A percentile compares a stretch with the other conserved stretches of the same genome.
Evolutionary conservation across 208 protist species (phyloP).

Genomic region (Strigomonas galati): DNA sequence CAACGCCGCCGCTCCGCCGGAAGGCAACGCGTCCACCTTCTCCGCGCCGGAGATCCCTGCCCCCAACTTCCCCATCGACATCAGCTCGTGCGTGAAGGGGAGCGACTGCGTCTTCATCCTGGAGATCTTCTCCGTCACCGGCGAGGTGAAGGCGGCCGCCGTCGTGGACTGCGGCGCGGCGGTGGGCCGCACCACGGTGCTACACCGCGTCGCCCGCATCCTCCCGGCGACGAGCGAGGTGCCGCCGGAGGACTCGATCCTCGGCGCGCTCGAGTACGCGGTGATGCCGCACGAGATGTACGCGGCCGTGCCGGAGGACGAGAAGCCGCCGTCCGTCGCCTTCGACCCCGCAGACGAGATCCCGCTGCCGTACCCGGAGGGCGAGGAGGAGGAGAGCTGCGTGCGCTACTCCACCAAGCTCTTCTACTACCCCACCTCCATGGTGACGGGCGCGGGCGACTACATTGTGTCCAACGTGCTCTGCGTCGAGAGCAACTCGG

Average conservation of each 20-base stretch:
- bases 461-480: conserved; percentile 71
- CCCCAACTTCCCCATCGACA: conserved; percentile 56
- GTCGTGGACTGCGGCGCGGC: conserved; percentile 11
- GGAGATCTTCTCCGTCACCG: conserved; percentile 16
- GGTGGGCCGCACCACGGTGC: not conserved
- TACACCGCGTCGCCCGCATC: too few relatives aligned
- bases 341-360: conserved; percentile 50
- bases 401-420: conserved; percentile 44
- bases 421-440: conserved; percentile 50
- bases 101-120: conserved; percentile 9
- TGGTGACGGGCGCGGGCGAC: conserved; percentile 38
- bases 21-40: conserved; percentile 59
- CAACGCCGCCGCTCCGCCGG: conserved; percentile 60
- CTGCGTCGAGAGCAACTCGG: conserved; percentile 43
- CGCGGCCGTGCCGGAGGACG: conserved; percentile 28
- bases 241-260: conserved; percentile 36
- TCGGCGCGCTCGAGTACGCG: conserved; percentile 61
- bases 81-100: conserved; percentile 4
- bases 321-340: conserved; percentile 36
- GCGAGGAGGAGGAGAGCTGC: conserved; percentile 31
- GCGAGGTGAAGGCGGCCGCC: conserved; percentile 14
- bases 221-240: not conserved
- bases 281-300: conserved; percentile 20
- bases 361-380: conserved; percentile 27
- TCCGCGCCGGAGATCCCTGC: conserved; percentile 67